Evolutionary conservation across 2,329 filamentous ascomycete species (phyloP).

Genomic region (Lasiodiplodia sp.): DNA sequence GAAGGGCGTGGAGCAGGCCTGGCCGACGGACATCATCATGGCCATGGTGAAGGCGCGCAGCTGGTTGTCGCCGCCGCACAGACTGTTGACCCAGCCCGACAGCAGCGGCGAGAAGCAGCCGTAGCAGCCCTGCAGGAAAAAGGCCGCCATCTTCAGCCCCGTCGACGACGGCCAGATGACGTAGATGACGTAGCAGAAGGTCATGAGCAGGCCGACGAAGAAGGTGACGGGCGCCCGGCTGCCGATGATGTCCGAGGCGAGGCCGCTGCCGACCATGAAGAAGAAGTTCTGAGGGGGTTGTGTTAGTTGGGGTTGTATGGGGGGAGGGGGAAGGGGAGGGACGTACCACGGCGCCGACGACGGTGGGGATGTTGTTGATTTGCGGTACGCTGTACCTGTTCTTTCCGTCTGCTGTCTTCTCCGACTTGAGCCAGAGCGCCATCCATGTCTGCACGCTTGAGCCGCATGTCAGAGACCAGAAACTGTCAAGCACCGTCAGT

Average conservation of each 20-base stretch:
- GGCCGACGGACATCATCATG: constrained; percentile 30
- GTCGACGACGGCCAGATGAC: constrained; percentile 50
- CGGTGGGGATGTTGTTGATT: constrained; percentile 57
- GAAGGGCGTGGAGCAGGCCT: constrained; percentile 30
- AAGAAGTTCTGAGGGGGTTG: constrained; percentile 44
- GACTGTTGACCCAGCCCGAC: constrained; percentile 51
- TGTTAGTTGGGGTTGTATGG: too few relatives aligned
- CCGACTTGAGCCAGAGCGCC: constrained; percentile 49
- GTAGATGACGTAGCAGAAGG: constrained; percentile 48
- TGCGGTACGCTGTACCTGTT: constrained; percentile 46
- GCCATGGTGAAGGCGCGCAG: constrained; percentile 52
- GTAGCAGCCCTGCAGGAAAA: constrained; percentile 51
- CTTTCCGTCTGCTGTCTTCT: constrained; percentile 34
- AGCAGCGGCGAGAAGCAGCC: constrained; percentile 53
- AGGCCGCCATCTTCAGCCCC: constrained; percentile 48
- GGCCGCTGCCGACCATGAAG: constrained; percentile 45
- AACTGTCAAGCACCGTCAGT: constrained; percentile 34
- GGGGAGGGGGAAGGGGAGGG: accelerated
- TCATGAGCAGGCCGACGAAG: constrained; percentile 46
- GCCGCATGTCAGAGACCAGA: constrained; percentile 51
- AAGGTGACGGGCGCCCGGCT: constrained; percentile 47
- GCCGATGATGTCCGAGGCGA: constrained; percentile 44
- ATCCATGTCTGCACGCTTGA: constrained; percentile 51
- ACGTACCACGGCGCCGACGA: constrained; percentile 45
- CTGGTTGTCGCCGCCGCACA: constrained; percentile 53